Evolutionary conservation across 345 rosid species (phyloP).

Genomic region (Boechera stricta): DNA sequence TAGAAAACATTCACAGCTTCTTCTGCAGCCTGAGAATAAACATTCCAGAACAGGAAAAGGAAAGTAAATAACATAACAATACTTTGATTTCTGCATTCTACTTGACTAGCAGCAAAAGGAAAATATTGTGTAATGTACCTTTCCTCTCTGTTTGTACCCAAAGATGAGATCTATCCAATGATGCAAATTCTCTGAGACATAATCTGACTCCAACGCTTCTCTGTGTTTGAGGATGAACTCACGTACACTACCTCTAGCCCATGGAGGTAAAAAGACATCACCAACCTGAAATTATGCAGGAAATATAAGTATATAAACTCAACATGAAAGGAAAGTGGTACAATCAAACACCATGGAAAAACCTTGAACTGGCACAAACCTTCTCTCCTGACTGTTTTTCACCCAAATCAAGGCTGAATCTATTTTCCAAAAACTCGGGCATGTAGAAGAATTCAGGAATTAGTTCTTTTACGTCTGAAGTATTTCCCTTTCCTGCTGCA

Average conservation of each 20-base stretch:
- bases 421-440: slow-evolving; percentile 93
- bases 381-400: slow-evolving; percentile 99
- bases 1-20: slow-evolving; percentile 99
- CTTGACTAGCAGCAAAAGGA: slow-evolving; percentile 15
- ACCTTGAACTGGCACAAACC: slow-evolving; percentile 56
- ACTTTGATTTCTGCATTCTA: slow-evolving; percentile 33
- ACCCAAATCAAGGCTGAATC: slow-evolving; percentile 88
- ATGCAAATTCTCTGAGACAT: slow-evolving; percentile 95
- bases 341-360: slow-evolving; percentile 24
- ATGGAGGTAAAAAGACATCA: slow-evolving; percentile 88
- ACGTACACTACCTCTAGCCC: slow-evolving; percentile 95
- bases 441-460: slow-evolving; percentile 99
- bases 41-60: slow-evolving; percentile 28
- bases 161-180: slow-evolving; percentile 99
- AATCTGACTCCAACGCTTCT: slow-evolving; percentile 95
- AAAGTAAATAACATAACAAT: slow-evolving; percentile 30
- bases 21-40: slow-evolving; percentile 84
- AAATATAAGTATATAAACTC: slow-evolving; percentile 2
- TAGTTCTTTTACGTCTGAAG: slow-evolving; percentile 97
- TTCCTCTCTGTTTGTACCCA: slow-evolving; percentile 98
- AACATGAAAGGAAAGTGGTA: slow-evolving; percentile 26
- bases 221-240: slow-evolving; percentile 93
- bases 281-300: slow-evolving; percentile 65
- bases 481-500: slow-evolving; percentile 98
- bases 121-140: slow-evolving; percentile 57